Conservation (phyloP, 192 early-diverging fungal species). For the Coemansia biformis region DNA sequence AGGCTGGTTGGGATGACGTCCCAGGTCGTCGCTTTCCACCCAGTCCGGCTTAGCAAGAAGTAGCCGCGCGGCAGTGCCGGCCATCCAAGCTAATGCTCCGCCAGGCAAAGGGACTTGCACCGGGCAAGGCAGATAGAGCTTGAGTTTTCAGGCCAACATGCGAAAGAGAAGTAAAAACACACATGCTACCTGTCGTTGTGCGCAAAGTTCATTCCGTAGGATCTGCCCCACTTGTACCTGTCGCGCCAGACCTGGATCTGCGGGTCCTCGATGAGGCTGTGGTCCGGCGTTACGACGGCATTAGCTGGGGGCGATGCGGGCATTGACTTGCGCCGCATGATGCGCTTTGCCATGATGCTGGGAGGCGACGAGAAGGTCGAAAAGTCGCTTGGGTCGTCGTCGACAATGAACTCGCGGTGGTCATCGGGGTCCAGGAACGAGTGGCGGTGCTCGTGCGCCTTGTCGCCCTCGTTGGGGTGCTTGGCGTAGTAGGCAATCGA, state of each 20-base stretch:
- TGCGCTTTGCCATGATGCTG: conserved; percentile 12
- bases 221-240: conserved; percentile 46
- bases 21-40: conserved; percentile 23
- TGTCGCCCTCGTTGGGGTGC: conserved; percentile 12
- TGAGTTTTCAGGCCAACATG: too few species aligned
- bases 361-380: conserved; percentile 38
- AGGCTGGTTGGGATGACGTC: conserved; percentile 27
- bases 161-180: too few species aligned
- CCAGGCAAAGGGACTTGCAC: too few species aligned
- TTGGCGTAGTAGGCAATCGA: conserved; percentile 39
- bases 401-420: conserved; percentile 29
- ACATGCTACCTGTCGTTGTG: conserved; percentile 41
- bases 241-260: conserved; percentile 44
- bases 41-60: conserved; percentile 7
- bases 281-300: conserved; percentile 21
- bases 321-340: conserved; percentile 18
- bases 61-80: too few species aligned
- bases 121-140: too few species aligned
- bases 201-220: conserved; percentile 48
- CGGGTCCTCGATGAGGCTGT: conserved; percentile 38
- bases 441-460: conserved; percentile 17
- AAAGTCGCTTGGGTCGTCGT: conserved; percentile 48
- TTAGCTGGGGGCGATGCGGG: not conserved
- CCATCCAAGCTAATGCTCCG: too few species aligned
- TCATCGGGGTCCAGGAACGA: conserved; percentile 14